Percentiles rank a stretch among this genome's conserved stretches.
Conservation (phyloP, 179 eudicot species). For the Camellia oleifera region DNA sequence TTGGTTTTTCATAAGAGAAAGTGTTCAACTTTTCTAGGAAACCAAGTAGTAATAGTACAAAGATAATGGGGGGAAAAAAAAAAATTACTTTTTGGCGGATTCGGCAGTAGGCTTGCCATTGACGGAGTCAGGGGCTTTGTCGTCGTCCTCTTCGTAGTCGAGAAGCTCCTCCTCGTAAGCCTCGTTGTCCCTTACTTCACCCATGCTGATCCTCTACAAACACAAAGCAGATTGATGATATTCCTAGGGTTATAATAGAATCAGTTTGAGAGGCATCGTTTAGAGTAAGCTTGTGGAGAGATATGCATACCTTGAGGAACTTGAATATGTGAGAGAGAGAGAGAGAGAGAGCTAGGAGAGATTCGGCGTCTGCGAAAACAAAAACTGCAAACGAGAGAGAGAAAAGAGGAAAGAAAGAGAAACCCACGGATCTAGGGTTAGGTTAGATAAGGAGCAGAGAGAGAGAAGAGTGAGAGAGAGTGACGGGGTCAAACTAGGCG, state of each 20-base stretch:
- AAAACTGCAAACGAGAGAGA: not conserved
- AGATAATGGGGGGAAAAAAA: too few relatives aligned
- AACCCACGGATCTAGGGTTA: constrained; percentile 19
- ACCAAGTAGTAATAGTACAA: too few relatives aligned
- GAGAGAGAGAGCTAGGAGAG: not conserved
- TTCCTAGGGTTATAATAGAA: constrained; percentile 8
- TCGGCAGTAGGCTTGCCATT: constrained; percentile 72
- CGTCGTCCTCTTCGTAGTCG: constrained; percentile 98
- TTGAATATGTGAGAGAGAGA: not conserved
- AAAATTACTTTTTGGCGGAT: constrained; percentile 70
- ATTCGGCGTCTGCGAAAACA: not conserved
- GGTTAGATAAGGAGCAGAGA: not conserved
- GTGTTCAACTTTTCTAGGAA: not conserved
- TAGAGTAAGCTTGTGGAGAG: not conserved
- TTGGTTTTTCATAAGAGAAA: not conserved
- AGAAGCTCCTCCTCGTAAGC: constrained; percentile 96
- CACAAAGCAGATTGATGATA: not conserved
- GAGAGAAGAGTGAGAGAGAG: not conserved
- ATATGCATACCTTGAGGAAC: constrained; percentile 16
- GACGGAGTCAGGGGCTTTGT: constrained; percentile 78
- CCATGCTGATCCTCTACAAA: constrained; percentile 41
- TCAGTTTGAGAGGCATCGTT: not conserved
- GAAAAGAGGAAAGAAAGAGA: not conserved
- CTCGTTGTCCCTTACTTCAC: constrained; percentile 81
- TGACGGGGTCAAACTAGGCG: too few relatives aligned